Conservation (phyloP, 2,329 filamentous ascomycete genomes). For the Fusarium sp. region DNA sequence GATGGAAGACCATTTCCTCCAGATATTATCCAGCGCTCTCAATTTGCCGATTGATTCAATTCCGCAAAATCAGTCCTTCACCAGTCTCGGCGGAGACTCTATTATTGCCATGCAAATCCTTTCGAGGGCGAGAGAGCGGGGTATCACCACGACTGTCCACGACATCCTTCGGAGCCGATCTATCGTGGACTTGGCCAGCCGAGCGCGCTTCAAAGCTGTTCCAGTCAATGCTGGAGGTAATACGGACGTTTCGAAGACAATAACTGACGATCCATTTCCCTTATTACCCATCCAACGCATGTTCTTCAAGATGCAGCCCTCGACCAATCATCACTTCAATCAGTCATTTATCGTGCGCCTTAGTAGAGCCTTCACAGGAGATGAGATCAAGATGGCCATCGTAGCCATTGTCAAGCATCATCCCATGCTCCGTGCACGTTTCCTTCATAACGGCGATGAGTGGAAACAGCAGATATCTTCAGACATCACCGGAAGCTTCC, state of each 20-base stretch:
- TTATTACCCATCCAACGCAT: not conserved
- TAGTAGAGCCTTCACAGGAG: not conserved
- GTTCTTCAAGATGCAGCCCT: not conserved
- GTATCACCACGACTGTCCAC: not conserved
- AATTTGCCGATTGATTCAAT: not conserved
- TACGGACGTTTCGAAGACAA: not conserved
- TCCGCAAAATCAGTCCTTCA: not conserved
- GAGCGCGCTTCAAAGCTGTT: not conserved
- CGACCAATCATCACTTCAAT: not conserved
- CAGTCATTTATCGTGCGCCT: conserved; percentile 3
- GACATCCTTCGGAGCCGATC: not conserved
- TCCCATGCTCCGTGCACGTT: conserved; percentile 2
- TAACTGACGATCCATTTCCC: not conserved
- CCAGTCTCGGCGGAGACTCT: not conserved
- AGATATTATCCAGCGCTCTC: not conserved
- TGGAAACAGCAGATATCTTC: conserved; percentile 2
- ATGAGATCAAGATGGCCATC: not conserved
- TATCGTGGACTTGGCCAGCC: not conserved
- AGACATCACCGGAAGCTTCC: not conserved
- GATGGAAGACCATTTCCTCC: not conserved
- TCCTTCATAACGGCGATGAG: not conserved
- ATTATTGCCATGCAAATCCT: conserved; percentile 1
- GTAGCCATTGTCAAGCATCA: not conserved
- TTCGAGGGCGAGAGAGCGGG: not conserved
- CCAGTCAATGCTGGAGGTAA: not conserved